Base-by-base conservation (phyloP, 140 eudicot genomes). In the Bidens hawaiensis region DNA sequence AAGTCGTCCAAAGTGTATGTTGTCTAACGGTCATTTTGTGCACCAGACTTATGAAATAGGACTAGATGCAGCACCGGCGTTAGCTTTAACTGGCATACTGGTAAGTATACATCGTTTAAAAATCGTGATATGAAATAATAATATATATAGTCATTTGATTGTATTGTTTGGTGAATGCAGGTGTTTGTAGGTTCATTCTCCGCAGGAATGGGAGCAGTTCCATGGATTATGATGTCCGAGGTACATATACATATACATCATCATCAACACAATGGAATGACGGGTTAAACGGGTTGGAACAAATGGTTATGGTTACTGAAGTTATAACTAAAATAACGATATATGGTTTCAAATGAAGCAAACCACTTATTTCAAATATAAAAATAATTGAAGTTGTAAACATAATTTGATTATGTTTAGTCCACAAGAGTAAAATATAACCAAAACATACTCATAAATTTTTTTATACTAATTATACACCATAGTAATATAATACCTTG, bases 191-290 rank as follows among this genome's bases (percentile, higher is more conserved):
- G 83, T 17, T 67, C 95, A 12, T 91, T 91, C 60, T 87, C 98
- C 34, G 78, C 67, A 48, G 98, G 98, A 77, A 91, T 91, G 98
- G 98, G 98, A 71, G 94, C 98, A n/a, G 84, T 91, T 79, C 98
- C 98, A 25, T 91, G 98, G 98, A 95, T 91, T 50, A 80, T 91
- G 28, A 91, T 91, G 98, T 91, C 98, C 15, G 98, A 87, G 94
- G 98, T 91, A 83, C 30, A 13, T 36, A 36, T 34, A n/a, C n/a
- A n/a, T n/a, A 7, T 51, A 59, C 27, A 8, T 76, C 5, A 50
- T 21, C 62, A 47, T 24, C 24, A 33, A 69, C 15, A 23, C 40
- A 30, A 11, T n/a, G n/a, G n/a, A 43, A 17, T 62, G 56, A 25
- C 41, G 1, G 26, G 19, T 30, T 46, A 47, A 16, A 46, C 21